Percentiles rank a stretch among this genome's conserved stretches.
These are phyloP conservation scores for Candida insectorum DNA, from an alignment of 805 yeast genomes.

Conservation along the genomic window DNA sequence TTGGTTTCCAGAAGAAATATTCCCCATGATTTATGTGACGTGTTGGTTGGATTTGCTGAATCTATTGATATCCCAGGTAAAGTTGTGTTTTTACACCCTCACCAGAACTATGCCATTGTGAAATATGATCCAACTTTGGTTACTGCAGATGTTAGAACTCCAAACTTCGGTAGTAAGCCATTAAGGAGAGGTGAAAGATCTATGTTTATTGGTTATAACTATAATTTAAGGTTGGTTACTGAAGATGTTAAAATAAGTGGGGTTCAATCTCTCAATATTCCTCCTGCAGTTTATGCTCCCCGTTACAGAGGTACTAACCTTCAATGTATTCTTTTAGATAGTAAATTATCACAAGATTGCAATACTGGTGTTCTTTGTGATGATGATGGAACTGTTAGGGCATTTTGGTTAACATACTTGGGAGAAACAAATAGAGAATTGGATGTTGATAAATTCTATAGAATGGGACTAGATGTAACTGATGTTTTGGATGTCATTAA, in stretches of 20 bases:
- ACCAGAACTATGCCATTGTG: slow-evolving; percentile 78
- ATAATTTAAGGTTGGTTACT: slow-evolving; percentile 62
- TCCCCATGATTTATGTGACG: slow-evolving; percentile 80
- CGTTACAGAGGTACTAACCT: slow-evolving; percentile 82
- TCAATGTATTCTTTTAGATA: slow-evolving; percentile 74
- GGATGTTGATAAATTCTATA: slow-evolving; percentile 55
- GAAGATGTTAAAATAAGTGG: slow-evolving; percentile 77
- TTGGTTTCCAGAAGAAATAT: slow-evolving; percentile 73
- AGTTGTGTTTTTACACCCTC: slow-evolving; percentile 82
- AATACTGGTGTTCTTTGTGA: slow-evolving; percentile 77
- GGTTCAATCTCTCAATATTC: slow-evolving; percentile 69
- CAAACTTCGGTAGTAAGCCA: slow-evolving; percentile 53
- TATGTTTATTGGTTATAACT: slow-evolving; percentile 78
- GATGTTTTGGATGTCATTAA: slow-evolving; percentile 59
- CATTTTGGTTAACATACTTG: slow-evolving; percentile 79
- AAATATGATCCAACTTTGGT: slow-evolving; percentile 78
- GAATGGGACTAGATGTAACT: slow-evolving; percentile 75
- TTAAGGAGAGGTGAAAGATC: slow-evolving; percentile 73
- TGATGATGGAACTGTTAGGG: slow-evolving; percentile 73
- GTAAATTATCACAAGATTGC: slow-evolving; percentile 68
- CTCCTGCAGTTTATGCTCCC: slow-evolving; percentile 65
- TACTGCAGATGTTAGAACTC: slow-evolving; percentile 66
- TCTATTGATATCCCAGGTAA: slow-evolving; percentile 76
- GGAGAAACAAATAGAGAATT: slow-evolving; percentile 64
- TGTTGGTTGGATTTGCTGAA: slow-evolving; percentile 78